These are phyloP conservation scores for Neoscytalidium dimidiatum DNA, from an alignment of 2,329 filamentous ascomycete genomes.

Conservation along the genomic window DNA sequence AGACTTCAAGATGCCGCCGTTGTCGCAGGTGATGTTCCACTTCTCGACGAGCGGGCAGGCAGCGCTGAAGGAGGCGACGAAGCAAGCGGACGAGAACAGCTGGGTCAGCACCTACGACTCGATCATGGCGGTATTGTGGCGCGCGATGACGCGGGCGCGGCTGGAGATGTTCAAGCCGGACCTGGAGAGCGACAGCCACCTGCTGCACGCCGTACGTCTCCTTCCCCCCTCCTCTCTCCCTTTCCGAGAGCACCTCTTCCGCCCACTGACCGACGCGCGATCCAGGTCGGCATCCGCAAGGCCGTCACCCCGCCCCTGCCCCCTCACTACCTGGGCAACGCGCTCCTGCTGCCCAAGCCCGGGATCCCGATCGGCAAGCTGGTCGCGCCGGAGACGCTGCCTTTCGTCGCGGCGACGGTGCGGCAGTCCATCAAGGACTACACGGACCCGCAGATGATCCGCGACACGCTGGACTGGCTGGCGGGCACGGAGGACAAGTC, in stretches of 20 bases:
- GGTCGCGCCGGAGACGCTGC: constrained; percentile 23
- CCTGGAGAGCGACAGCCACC: constrained; percentile 8
- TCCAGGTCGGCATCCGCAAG: constrained; percentile 29
- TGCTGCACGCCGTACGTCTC: constrained; percentile 25
- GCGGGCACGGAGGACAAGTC: constrained; percentile 26
- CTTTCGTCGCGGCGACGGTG: constrained; percentile 25
- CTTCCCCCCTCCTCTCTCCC: neutral
- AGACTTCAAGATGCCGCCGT: constrained; percentile 28
- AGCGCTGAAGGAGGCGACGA: constrained; percentile 24
- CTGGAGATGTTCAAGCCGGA: constrained; percentile 25
- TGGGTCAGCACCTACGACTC: constrained; percentile 33
- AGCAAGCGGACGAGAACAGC: neutral
- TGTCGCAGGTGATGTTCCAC: constrained; percentile 27
- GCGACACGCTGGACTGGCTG: constrained; percentile 27
- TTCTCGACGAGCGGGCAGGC: constrained; percentile 25
- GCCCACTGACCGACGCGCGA: constrained; percentile 15
- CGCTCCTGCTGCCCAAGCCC: constrained; percentile 23
- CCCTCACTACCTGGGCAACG: constrained; percentile 27
- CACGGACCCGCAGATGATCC: constrained; percentile 24
- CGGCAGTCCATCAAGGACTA: constrained; percentile 27
- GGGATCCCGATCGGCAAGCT: constrained; percentile 21
- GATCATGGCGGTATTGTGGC: constrained; percentile 29
- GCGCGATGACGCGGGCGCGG: constrained; percentile 25
- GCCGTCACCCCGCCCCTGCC: constrained; percentile 27
- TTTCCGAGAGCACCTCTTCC: constrained; percentile 16